Evolutionary conservation across 148 eudicot genomes (phyloP), one percentile per base, ranked within the genome.

Genomic region (Suaeda aralocaspica): DNA sequence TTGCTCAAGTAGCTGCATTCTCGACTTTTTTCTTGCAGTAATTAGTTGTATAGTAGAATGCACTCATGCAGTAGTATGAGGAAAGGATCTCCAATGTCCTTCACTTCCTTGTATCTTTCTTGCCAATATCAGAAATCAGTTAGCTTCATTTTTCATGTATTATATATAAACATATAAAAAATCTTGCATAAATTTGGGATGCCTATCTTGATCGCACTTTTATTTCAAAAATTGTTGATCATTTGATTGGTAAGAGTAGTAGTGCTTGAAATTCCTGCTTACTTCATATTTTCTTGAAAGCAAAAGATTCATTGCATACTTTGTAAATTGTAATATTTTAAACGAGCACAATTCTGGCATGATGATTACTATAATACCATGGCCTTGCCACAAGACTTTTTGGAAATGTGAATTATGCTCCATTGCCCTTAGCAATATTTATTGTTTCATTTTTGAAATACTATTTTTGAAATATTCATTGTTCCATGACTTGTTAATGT

Each of bases 21-120:
- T 50, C 69, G 33, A 22, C 21, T 28, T 48, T 68, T 67, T 31
- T 16, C 36, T 19, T 60, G 4, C 24, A 48, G 72, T 74, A 36
- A 36, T 36, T 36, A 56, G 34, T 49, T 61, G 8, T 31, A 22
- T 46, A 39, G 39, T 57, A n/a, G 45, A 64, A 49, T 62, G 29
- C 30, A 2, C 29, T n/a, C n/a, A n/a, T n/a, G n/a, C n/a, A n/a
- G n/a, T n/a, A n/a, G n/a, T n/a, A n/a, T n/a, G n/a, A n/a, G n/a
- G n/a, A n/a, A n/a, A n/a, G n/a, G n/a, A n/a, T n/a, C n/a, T n/a
- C 7, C 50, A 28, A 14, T n/a, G 69, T 58, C 36, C 46, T 8
- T 64, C 41, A 22, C 2, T 22, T 11, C 22, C 10, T 21, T 14
- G 7, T 39, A 59, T 44, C 10, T 39, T 42, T 58, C 16, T 70